Percentiles rank a stretch among this genome's conserved stretches.
phyloP scores from a whole-genome alignment of 192 early-diverging fungal species.

The Dispira parvispora region DNA sequence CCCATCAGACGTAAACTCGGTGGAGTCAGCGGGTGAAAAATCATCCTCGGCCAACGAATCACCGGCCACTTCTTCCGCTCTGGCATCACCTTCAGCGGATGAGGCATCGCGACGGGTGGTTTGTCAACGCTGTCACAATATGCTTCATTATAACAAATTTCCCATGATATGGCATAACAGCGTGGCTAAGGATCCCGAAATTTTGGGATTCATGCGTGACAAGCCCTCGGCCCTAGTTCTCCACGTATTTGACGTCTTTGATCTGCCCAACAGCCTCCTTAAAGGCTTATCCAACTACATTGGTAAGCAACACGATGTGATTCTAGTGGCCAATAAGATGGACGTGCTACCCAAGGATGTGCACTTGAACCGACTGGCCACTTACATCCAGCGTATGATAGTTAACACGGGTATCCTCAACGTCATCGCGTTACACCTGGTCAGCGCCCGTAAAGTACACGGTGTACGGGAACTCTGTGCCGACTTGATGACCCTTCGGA shows the following conservation, averaged over 20 bases:
- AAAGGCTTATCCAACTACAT: conserved; percentile 30
- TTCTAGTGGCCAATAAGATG: conserved; percentile 54
- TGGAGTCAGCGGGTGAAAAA: neutral
- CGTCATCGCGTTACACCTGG: conserved; percentile 27
- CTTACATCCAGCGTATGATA: conserved; percentile 31
- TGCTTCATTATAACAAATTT: conserved; percentile 34
- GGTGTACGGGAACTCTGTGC: conserved; percentile 30
- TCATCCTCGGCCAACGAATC: neutral
- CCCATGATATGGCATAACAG: conserved; percentile 24
- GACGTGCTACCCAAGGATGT: conserved; percentile 44
- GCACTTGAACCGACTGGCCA: conserved; percentile 31
- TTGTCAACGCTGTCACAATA: conserved; percentile 49
- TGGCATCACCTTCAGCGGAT: neutral
- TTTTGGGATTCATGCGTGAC: conserved; percentile 35
- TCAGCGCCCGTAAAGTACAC: conserved; percentile 42
- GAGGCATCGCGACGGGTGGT: conserved; percentile 20
- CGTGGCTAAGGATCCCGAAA: conserved; percentile 30
- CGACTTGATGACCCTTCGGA: conserved; percentile 22
- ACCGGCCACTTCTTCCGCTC: neutral
- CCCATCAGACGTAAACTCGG: neutral
- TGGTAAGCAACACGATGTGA: conserved; percentile 27
- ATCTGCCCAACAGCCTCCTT: conserved; percentile 46
- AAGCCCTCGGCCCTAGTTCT: conserved; percentile 33
- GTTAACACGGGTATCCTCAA: conserved; percentile 24
- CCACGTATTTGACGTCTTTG: conserved; percentile 43